Percentiles rank a stretch among this genome's conserved stretches.
These are phyloP conservation scores for Elasticomyces elasticus DNA, from an alignment of 495 filamentous ascomycete genomes.

Conservation along the genomic window DNA sequence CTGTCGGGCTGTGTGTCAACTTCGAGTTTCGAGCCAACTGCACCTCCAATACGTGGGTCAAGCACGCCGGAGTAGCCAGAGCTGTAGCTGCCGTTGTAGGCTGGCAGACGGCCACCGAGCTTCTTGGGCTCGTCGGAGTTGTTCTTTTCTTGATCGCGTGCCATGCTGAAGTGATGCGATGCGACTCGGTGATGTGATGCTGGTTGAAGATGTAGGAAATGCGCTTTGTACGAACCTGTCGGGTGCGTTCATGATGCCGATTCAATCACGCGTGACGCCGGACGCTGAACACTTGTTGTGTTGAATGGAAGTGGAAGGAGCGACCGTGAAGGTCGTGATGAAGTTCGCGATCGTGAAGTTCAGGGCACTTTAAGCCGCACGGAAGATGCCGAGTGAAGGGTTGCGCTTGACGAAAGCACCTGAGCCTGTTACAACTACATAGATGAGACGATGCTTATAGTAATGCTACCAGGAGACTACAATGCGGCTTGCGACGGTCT, in stretches of 20 bases:
- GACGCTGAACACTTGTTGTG: neutral
- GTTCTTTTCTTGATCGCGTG: neutral
- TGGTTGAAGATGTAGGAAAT: constrained; percentile 2
- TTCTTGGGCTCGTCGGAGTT: neutral
- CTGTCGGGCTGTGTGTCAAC: constrained; percentile 38
- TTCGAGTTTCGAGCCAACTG: constrained; percentile 4
- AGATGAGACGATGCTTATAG: too few relatives aligned
- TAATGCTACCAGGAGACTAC: too few relatives aligned
- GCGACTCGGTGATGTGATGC: constrained; percentile 19
- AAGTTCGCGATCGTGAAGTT: neutral
- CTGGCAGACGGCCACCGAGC: constrained; percentile 1
- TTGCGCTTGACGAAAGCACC: too few relatives aligned
- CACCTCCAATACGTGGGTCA: constrained; percentile 6
- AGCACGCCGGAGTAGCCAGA: constrained; percentile 4
- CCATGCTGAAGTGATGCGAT: constrained; percentile 18
- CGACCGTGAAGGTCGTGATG: constrained; percentile 9
- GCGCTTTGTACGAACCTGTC: constrained; percentile 45
- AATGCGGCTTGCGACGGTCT: too few relatives aligned
- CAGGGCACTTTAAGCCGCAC: neutral
- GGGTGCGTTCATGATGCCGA: constrained; percentile 54
- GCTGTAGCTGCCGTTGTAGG: neutral
- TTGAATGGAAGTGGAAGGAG: constrained; percentile 11
- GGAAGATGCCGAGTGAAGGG: neutral
- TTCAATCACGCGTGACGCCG: constrained; percentile 15
- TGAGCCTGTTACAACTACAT: too few relatives aligned